Base-by-base conservation (phyloP, 495 filamentous ascomycete species). In the Halenospora varia region DNA sequence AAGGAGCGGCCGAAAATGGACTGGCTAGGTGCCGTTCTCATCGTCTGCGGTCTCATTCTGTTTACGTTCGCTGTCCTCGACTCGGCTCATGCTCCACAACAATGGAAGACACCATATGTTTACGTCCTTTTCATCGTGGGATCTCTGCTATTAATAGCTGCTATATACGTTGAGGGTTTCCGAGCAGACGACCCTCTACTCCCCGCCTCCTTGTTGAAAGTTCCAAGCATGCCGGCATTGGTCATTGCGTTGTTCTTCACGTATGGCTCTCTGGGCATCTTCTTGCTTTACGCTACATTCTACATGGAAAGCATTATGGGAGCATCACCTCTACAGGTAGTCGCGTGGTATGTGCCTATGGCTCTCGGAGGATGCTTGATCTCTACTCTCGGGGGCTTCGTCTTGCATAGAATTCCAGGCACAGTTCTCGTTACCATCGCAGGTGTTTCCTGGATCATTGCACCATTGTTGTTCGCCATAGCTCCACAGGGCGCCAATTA, bases 41-140 rank as follows among this genome's bases (percentile, higher is more conserved):
- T 88, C 13, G 77, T 90, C 0, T 75, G 79, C 0, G 90, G 85
- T 0, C 66, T 90, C 19, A 74, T 89, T 19, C 77, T 96, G 4
- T 71, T 90, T 25, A 86, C 93, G 0, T 95, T 86, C 64, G 86
- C 90, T 10, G 82, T 95, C 59, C 92, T 89, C 2, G 87, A 92
- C 22, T 83, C 81, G 20, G 80, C 85, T 0, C 81, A 88, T 65
- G 88, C 88, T 0, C 81, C 84, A 0, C 62, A 86, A 15, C 80
- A 85, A 4, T 95, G 89, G 88, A 70, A 62, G 35, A 89, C 88
- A 2, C 87, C 88, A 13, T 90, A 93, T 59, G 87, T 92, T 44
- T 76, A 74, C 18, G 70, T 83, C 25, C 79, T 80, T 1, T 80
- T 90, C 18, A 69, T 85, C 24, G 35, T 84, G 2, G 88, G 89